Evolutionary conservation across 1,284 basidiomycete species (phyloP).

Genomic region (Gastroboletus turbinatus): DNA sequence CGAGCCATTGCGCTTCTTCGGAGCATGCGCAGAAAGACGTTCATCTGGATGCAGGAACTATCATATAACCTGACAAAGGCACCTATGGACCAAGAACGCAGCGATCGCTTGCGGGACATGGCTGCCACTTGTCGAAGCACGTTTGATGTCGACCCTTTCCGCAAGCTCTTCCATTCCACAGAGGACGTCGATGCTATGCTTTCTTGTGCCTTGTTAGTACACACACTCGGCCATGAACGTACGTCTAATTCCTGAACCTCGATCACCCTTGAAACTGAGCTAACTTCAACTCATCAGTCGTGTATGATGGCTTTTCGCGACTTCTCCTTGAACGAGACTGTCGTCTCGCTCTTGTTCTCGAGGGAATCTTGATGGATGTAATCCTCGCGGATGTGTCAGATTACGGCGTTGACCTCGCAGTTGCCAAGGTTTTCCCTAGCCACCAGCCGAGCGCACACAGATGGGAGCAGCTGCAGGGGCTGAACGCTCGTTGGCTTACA

Average conservation of each 20-base stretch:
- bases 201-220: slow-evolving; percentile 36
- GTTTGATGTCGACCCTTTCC: slow-evolving; percentile 36
- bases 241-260: not conserved
- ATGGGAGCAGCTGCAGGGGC: too few species aligned
- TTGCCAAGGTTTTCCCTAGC: slow-evolving; percentile 33
- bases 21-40: slow-evolving; percentile 31
- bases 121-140: slow-evolving; percentile 42
- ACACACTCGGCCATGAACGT: not conserved
- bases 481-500: too few species aligned
- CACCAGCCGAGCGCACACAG: not conserved
- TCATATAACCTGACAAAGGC: slow-evolving; percentile 19
- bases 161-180: too few species aligned
- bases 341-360: slow-evolving; percentile 28
- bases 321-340: slow-evolving; percentile 21
- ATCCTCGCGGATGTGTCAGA: slow-evolving; percentile 3
- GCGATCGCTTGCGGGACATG: slow-evolving; percentile 30
- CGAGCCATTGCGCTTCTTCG: slow-evolving; percentile 29
- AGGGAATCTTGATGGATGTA: slow-evolving; percentile 12
- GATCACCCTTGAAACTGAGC: not conserved
- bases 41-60: slow-evolving; percentile 39
- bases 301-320: not conserved
- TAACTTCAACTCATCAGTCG: slow-evolving; percentile 13
- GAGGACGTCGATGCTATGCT: too few species aligned
- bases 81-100: slow-evolving; percentile 23
- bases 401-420: slow-evolving; percentile 35